Percentiles rank a stretch among this genome's conserved stretches.
These are phyloP conservation scores for Podila horticola DNA, from an alignment of 192 early-diverging fungal genomes.

Conservation along the genomic window DNA sequence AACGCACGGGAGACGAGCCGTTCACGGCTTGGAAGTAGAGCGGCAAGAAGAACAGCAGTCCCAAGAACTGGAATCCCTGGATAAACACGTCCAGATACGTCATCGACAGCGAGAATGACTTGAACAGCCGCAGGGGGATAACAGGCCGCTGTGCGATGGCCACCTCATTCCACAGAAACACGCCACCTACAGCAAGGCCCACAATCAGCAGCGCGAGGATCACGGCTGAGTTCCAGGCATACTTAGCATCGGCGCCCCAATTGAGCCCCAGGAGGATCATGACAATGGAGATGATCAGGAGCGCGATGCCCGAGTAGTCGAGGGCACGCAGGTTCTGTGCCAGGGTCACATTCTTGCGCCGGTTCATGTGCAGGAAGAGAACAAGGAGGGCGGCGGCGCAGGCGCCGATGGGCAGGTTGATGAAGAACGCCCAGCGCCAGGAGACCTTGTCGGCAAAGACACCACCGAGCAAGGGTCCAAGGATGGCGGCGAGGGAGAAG, in stretches of 20 bases:
- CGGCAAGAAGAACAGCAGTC: conserved; percentile 78
- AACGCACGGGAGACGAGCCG: conserved; percentile 73
- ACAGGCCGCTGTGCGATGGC: conserved; percentile 80
- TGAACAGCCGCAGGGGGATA: conserved; percentile 73
- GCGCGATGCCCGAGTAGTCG: conserved; percentile 29
- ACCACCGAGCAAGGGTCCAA: conserved; percentile 86
- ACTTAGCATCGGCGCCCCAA: conserved; percentile 72
- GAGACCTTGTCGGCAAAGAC: conserved; percentile 73
- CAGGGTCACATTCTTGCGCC: conserved; percentile 45
- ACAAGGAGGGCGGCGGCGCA: conserved; percentile 22
- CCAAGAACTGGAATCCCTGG: conserved; percentile 68
- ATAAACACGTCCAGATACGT: conserved; percentile 71
- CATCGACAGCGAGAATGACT: conserved; percentile 67
- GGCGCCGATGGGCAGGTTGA: conserved; percentile 83
- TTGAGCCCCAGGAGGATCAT: conserved; percentile 77
- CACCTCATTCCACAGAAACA: conserved; percentile 74
- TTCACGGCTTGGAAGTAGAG: conserved; percentile 86
- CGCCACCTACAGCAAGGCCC: conserved; percentile 59
- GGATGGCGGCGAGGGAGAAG: conserved; percentile 76
- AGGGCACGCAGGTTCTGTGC: conserved; percentile 41
- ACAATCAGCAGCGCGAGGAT: conserved; percentile 68
- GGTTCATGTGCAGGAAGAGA: conserved; percentile 49
- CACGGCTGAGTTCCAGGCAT: conserved; percentile 71
- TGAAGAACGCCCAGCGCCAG: conserved; percentile 85
- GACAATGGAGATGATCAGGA: conserved; percentile 66